Percentiles rank a stretch among this genome's conserved stretches.
phyloP scores from a whole-genome alignment of 768 basidiomycete species.

The Tylopilus vinaceipallidus region DNA sequence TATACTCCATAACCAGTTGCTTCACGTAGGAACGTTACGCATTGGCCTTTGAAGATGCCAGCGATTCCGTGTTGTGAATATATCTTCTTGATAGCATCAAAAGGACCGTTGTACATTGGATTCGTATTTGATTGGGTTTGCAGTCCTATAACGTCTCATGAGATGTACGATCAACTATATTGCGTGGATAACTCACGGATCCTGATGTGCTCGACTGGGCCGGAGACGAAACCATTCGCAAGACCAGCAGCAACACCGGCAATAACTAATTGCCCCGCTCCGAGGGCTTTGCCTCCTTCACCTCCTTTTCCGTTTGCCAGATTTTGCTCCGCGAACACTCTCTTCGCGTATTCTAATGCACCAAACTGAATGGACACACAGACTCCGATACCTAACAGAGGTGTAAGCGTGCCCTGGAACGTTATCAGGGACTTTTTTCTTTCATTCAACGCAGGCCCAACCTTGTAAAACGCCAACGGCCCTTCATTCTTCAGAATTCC shows the following conservation, averaged over 20 bases:
- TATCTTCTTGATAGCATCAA: slow-evolving; percentile 87
- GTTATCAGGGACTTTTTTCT: slow-evolving; percentile 1
- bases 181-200: slow-evolving; percentile 41
- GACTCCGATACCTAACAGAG: slow-evolving; percentile 86
- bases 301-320: slow-evolving; percentile 57
- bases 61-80: slow-evolving; percentile 68
- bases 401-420: slow-evolving; percentile 81
- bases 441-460: slow-evolving; percentile 23
- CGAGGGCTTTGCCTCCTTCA: slow-evolving; percentile 58
- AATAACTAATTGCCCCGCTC: slow-evolving; percentile 61
- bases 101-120: slow-evolving; percentile 78
- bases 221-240: slow-evolving; percentile 89
- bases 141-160: slow-evolving; percentile 51
- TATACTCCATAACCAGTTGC: slow-evolving; percentile 82
- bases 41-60: slow-evolving; percentile 93
- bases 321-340: slow-evolving; percentile 70
- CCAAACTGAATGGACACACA: slow-evolving; percentile 98
- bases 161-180: background rate
- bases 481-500: slow-evolving; percentile 90
- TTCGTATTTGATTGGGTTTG: slow-evolving; percentile 86
- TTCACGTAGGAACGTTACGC: slow-evolving; percentile 82
- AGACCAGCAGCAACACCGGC: slow-evolving; percentile 86
- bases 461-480: slow-evolving; percentile 95
- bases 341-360: slow-evolving; percentile 82
- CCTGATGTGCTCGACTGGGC: slow-evolving; percentile 96